Evolutionary conservation across 768 basidiomycete species (phyloP), one percentile per base, ranked within the genome.

Genomic region (Hericium alpestre): DNA sequence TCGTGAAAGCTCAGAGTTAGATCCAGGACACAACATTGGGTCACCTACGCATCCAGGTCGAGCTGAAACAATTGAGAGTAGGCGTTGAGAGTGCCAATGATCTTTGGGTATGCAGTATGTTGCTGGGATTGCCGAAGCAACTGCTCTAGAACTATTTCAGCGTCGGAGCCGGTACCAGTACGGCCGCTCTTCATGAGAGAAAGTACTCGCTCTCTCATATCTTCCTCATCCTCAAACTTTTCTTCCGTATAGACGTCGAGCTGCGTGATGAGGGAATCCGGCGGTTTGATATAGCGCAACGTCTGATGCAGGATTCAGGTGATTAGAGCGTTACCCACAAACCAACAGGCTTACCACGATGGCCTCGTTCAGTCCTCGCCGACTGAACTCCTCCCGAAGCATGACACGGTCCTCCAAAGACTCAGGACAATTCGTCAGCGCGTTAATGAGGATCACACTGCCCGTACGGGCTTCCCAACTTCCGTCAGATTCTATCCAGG

Each of bases 151-250:
- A 76, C 76, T 2, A 72, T 65, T 53, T 79, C 81, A 0, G 80
- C 78, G 32, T 84, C 84, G 2, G 79, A 78, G 4, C 65, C 63
- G 2, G 56, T 65, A 11, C 58, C 55, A 3, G 65, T 51, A 38
- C 59, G 68, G 18, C 59, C 63, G 51, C 66, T 61, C 54, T 59
- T 61, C 43, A 75, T 67, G 38, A 70, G 65, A 55, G 62, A 71
- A n/a, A 68, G 75, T 39, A 80, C 74, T 38, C 82, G 78, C 60
- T 93, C 84, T 40, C 83, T 82, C 70, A 90, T 77, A 52, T 93
- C 89, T 65, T 88, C 84, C 66, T 90, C 87, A 66, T 96, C 93
- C 64, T 94, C 92, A 48, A 85, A 88, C 63, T 90, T 89, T 67
- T 94, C 92, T 60, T 95, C 92, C 0, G 81, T 78, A 63, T 93